Evolutionary conservation across 2,329 filamentous ascomycete genomes (phyloP), one percentile per base, ranked within the genome.

Genomic region (Aspergillus sojae): DNA sequence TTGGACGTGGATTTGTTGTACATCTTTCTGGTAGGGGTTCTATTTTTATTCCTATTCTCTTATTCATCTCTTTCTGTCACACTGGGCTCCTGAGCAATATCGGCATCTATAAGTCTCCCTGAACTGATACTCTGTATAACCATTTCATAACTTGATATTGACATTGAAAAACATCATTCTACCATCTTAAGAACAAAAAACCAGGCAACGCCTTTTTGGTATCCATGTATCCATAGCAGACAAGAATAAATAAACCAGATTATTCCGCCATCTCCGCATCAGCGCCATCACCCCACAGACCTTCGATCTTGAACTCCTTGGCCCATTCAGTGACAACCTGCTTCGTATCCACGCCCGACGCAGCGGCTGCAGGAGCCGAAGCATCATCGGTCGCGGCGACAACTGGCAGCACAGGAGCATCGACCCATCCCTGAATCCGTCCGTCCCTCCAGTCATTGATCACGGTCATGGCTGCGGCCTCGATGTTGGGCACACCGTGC

Each of bases 371-470:
- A 50, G 74, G 53, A 4, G 72, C 57, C 48, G 65, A 70, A 5
- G 48, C 7, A 54, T 76, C 74, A 66, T 78, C 75, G 52, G 79
- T 77, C 50, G 72, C 74, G 23, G 77, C 72, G n/a, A 83, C 83
- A 53, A 90, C 85, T 21, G 86, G 81, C 64, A 92, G 79, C 41
- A 85, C 84, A 9, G 94, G 93, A 3, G 93, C 86, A 71, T 93
- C 91, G 55, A 89, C 87, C 94, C 94, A 97, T 62, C 94, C 94
- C 79, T 96, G 93, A 71, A 99, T 96, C 58, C 95, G 88, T 30
- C 94, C 94, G 76, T 98, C 94, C 70, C 95, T 88, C 92, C 95
- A 96, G 82, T 99, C 95, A n/a, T 89, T 95, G 62, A 99, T 88
- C 61, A 99, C 94, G 0, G 92, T 91, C 86, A 95, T 94, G 67